Conservation (phyloP, 1,139 yeast species). For the Candida sp. region DNA sequence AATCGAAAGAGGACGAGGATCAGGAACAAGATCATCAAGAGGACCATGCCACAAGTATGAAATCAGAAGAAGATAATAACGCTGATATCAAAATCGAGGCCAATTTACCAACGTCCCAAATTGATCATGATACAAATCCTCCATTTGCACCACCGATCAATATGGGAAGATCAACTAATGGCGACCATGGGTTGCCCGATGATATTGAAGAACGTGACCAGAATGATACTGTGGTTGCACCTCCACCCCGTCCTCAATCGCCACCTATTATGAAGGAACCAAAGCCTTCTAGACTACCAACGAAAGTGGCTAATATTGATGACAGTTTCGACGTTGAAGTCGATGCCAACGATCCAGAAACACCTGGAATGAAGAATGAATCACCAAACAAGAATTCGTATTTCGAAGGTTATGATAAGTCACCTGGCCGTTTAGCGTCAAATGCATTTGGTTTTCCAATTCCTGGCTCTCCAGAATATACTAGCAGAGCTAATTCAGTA, state of each 20-base stretch:
- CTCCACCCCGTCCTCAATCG: conserved; percentile 4
- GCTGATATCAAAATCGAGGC: too few species aligned
- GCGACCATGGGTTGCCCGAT: background rate
- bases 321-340: conserved; percentile 22
- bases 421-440: conserved; percentile 4
- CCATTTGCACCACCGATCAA: background rate
- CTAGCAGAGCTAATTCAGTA: conserved; percentile 46
- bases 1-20: background rate
- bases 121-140: background rate
- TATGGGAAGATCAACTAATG: background rate
- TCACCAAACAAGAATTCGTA: conserved; percentile 3
- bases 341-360: conserved; percentile 11
- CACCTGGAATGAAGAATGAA: conserved; percentile 14
- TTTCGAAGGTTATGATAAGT: background rate
- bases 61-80: too few species aligned
- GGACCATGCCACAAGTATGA: too few species aligned
- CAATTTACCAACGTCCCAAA: too few species aligned
- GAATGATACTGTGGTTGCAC: background rate
- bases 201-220: background rate
- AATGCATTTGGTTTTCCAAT: conserved; percentile 39
- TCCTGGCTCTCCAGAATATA: conserved; percentile 46
- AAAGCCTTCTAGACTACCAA: background rate
- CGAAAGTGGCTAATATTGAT: conserved; percentile 18
- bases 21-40: background rate
- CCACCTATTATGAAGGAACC: background rate